Conservation (phyloP, 2,329 filamentous ascomycete species). For the Lachnellula willkommii region DNA sequence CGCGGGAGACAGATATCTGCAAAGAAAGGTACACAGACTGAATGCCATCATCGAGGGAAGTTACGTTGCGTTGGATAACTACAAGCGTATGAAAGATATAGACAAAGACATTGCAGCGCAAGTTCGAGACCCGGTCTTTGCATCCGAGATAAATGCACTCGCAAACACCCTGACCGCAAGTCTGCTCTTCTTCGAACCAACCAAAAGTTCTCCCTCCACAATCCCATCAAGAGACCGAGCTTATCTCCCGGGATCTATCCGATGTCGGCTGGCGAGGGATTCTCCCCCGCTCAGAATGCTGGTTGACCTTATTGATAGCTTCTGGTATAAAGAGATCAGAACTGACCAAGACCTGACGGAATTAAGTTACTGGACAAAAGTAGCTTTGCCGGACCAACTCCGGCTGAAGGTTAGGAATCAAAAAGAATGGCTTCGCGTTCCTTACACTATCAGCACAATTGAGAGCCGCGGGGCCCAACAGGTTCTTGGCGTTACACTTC, state of each 20-base stretch:
- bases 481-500: background rate
- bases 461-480: background rate
- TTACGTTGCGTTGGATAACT: conserved; percentile 10
- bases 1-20: background rate
- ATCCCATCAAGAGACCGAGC: background rate
- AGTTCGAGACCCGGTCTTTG: conserved; percentile 1
- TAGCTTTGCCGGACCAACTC: background rate
- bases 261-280: conserved; percentile 1
- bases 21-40: conserved; percentile 1
- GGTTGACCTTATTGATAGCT: conserved; percentile 1
- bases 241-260: background rate
- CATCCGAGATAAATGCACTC: conserved; percentile 1
- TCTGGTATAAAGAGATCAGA: conserved; percentile 2
- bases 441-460: background rate
- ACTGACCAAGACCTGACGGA: background rate
- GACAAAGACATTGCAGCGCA: conserved; percentile 3
- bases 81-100: conserved; percentile 5
- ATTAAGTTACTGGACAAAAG: background rate
- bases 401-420: background rate
- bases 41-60: conserved; percentile 4
- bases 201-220: background rate
- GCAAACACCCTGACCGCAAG: conserved; percentile 6
- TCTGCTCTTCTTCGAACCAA: conserved; percentile 11
- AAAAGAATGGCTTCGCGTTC: background rate
- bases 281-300: background rate